These are phyloP conservation scores for Cladosporium austrohemisphaericum DNA, from an alignment of 2,329 filamentous ascomycete genomes.

Conservation along the genomic window DNA sequence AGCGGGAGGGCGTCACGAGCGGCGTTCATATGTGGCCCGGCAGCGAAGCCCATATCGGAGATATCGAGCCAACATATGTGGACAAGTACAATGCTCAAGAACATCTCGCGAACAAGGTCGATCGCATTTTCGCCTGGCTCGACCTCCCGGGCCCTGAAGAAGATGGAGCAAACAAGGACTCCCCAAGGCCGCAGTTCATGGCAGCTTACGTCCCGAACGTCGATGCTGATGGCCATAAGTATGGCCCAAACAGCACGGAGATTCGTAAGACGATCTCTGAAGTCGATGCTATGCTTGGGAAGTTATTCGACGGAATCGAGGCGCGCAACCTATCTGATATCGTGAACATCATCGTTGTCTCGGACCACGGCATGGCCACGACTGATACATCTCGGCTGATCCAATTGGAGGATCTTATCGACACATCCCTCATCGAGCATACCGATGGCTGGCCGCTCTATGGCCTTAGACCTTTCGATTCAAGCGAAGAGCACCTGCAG, in stretches of 20 bases:
- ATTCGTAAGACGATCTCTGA: conserved; percentile 71
- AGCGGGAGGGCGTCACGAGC: conserved; percentile 70
- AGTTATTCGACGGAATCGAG: conserved; percentile 71
- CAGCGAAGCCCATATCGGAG: conserved; percentile 78
- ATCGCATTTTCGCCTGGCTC: conserved; percentile 74
- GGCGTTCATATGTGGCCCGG: conserved; percentile 99
- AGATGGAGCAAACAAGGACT: conserved; percentile 37
- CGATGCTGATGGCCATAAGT: conserved; percentile 79
- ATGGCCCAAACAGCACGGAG: conserved; percentile 92
- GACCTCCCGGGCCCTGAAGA: conserved; percentile 73
- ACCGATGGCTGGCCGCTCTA: conserved; percentile 93
- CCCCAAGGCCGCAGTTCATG: conserved; percentile 78
- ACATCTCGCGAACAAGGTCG: conserved; percentile 68
- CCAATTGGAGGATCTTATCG: conserved; percentile 85
- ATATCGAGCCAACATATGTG: conserved; percentile 71
- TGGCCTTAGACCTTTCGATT: conserved; percentile 75
- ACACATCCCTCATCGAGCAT: conserved; percentile 72
- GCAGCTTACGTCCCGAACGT: conserved; percentile 93
- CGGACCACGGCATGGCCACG: conserved; percentile 97
- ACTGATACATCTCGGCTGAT: conserved; percentile 76
- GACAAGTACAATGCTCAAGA: conserved; percentile 83
- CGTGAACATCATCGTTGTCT: conserved; percentile 93
- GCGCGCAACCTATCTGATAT: conserved; percentile 79
- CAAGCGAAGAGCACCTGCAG: conserved; percentile 54
- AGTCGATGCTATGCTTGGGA: conserved; percentile 79